Conservation (phyloP, 75 land plant species). For the Pseudotsuga menziesii region DNA sequence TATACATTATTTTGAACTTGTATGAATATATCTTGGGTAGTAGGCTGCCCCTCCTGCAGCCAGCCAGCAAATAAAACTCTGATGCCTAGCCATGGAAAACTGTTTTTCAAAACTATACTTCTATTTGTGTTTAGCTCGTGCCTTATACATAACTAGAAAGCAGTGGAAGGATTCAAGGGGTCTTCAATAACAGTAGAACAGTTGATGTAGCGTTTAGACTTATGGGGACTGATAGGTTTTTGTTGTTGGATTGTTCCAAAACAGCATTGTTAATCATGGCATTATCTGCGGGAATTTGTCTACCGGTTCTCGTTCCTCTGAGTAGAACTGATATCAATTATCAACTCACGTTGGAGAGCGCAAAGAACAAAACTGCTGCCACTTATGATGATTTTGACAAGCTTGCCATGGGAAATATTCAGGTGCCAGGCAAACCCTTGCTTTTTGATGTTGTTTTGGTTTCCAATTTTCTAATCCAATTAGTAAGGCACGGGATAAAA, state of each 20-base stretch:
- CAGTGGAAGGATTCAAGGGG: no score
- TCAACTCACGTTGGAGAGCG: background rate
- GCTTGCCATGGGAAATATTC: constrained; percentile 75
- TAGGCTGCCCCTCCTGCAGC: no score
- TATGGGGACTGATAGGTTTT: background rate
- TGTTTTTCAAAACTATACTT: background rate
- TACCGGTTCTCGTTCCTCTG: constrained; percentile 78
- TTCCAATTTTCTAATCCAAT: background rate
- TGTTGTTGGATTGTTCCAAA: constrained; percentile 10
- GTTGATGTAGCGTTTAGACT: no score
- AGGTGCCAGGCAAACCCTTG: constrained; percentile 19
- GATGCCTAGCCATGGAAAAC: no score
- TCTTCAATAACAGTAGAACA: no score
- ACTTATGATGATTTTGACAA: constrained; percentile 57
- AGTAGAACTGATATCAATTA: constrained; percentile 41
- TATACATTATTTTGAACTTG: no score
- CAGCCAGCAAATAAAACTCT: no score
- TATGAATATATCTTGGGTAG: no score
- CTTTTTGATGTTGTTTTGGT: background rate
- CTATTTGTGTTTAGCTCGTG: background rate
- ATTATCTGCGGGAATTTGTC: constrained; percentile 51
- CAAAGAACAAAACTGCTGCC: constrained; percentile 14
- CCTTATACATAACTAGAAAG: no score
- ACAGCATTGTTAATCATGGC: constrained; percentile 71
- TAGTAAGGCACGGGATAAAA: background rate